Base-by-base conservation (phyloP, 2,329 filamentous ascomycete genomes). In the Simplicillium sp. region DNA sequence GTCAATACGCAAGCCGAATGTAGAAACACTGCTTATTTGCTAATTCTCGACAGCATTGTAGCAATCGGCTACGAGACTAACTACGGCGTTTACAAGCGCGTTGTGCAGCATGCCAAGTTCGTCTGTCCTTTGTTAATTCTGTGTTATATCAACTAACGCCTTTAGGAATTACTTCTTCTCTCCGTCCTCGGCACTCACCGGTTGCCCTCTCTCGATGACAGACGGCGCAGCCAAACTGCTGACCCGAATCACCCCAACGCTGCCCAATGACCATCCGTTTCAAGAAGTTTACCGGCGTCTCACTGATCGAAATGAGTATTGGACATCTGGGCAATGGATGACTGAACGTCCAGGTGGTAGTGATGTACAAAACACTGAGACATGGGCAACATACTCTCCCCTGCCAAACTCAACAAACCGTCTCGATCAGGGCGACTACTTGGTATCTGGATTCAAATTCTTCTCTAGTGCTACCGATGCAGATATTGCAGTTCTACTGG, bases 271-370 rank as follows among this genome's bases (percentile, higher is more conserved):
- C 3, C 44, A 46, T 17, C 44, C 44, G 3, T 46, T 46, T 13
- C 42, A 40, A 15, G 42, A 46, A 7, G 32, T 39, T 2, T 46
- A 42, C 36, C 3, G 15, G 1, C 39, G 37, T 3, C 40, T 46
- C 15, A 40, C 33, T 7, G 40, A 40, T 1, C 37, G 44, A 29
- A 36, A 38, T 11, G 35, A 34, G 17, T 29, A 15, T 16, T 46
- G 44, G 44, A 44, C 43, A 6, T 46, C 44, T 12, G 43, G 44
- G 11, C 44, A 46, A 34, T 46, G 44, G 44, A 46, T 46, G 44
- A 46, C 44, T 3, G 44, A 46, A 35, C 42, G 44, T 3, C 29
- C 44, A 3, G 44, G 44, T 5, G 42, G 44, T 32, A 46, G 44
- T 29, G 44, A 46, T 17, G 42, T 46, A 4, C 42, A 44, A 31